Base-by-base conservation (phyloP, 306 rosid genomes). In the Pterocarpus santalinus region DNA sequence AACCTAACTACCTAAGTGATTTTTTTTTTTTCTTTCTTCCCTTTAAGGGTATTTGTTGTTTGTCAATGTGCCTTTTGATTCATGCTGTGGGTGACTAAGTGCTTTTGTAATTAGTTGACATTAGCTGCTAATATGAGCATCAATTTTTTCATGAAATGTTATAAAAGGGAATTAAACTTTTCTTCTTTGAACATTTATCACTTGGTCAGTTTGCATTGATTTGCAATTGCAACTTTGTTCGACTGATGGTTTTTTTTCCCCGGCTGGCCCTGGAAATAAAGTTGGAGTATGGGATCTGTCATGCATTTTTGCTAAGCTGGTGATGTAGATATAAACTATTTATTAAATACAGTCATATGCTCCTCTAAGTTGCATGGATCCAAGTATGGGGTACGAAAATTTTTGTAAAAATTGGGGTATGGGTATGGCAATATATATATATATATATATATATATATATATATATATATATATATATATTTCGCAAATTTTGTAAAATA, bases 51-150 rank as follows among this genome's bases (percentile, higher is more conserved):
- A 60, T 70, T n/a, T 58, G 64, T 68, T 67, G 81, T 68, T 58
- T 76, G 60, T 76, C n/a, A 60, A 8, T 68, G 60, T 65, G 53
- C 39, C n/a, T 55, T 52, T 75, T 76, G 22, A 15, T 75, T 49
- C 65, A 63, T 55, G 28, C 67, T 76, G 68, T 71, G 61, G 69
- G 62, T 56, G 34, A 13, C 51, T 69, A 17, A 55, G 32, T n/a
- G 8, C 65, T 57, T 57, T 76, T 53, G 38, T 30, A 84, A 28
- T 55, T 44, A 60, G 36, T 61, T 32, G 41, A 17, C 79, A 9
- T 32, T 62, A 51, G 79, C 65, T 79, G 74, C 61, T 51, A n/a
- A 44, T 14, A 13, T 75, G 17, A 35, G 93, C 72, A 65, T 78
- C 38, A 3, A 30, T 7, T 34, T 60, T 65, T 53, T 41, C 64